Evolutionary conservation across 352 stramenopile genomes (phyloP).

Genomic region (Aphanomyces stellatus): DNA sequence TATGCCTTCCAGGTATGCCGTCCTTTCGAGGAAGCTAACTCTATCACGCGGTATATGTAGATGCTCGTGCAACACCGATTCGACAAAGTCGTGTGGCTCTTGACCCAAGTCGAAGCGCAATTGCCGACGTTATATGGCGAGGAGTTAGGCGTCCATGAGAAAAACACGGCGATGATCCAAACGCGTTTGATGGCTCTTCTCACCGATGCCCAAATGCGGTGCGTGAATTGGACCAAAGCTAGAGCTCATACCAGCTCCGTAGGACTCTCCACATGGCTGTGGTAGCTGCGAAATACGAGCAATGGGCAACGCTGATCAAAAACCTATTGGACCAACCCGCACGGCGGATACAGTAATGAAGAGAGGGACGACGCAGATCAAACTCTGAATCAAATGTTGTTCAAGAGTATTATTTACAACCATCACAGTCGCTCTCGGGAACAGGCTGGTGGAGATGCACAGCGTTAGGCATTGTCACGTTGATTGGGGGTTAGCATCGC

Average conservation of each 20-base stretch:
- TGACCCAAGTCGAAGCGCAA: constrained; percentile 6
- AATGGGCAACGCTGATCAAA: constrained; percentile 15
- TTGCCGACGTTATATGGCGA: constrained; percentile 6
- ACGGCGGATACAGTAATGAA: not conserved
- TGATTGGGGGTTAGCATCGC: not conserved
- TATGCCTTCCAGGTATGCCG: constrained; percentile 15
- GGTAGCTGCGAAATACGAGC: constrained; percentile 7
- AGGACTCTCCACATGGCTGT: constrained; percentile 11
- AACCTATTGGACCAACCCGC: not conserved
- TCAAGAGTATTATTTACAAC: no score
- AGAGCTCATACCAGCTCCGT: not conserved
- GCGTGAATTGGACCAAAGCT: not conserved
- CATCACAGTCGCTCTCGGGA: not conserved
- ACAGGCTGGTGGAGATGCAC: not conserved
- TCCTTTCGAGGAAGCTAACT: not conserved
- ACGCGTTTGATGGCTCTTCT: constrained; percentile 4
- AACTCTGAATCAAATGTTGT: no score
- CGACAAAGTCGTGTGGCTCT: constrained; percentile 19
- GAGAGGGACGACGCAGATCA: not conserved
- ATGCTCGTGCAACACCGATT: constrained; percentile 20
- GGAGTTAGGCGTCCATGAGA: not conserved
- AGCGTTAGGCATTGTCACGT: not conserved
- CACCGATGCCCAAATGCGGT: not conserved
- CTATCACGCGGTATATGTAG: not conserved
- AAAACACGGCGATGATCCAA: constrained; percentile 9